phyloP scores from a whole-genome alignment of 345 rosid genomes.

The Salix arbutifolia region DNA sequence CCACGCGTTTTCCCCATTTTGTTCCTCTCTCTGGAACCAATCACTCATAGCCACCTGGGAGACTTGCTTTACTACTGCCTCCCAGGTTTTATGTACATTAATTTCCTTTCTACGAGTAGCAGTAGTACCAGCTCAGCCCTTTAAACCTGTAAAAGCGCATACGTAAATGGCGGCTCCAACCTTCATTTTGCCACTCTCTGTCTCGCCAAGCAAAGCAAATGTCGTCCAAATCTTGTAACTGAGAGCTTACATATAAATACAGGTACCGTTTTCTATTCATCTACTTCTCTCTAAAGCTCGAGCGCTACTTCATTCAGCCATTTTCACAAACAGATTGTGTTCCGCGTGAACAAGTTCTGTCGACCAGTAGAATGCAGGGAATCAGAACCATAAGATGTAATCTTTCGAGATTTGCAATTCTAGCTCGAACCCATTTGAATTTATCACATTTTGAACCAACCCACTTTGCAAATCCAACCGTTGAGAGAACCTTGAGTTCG shows the following conservation, averaged over 20 bases:
- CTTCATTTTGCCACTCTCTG: too few species aligned
- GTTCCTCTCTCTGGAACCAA: too few species aligned
- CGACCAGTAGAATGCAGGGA: constrained; percentile 23
- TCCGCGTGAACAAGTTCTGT: background rate
- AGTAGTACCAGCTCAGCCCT: too few species aligned
- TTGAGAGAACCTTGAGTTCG: constrained; percentile 7
- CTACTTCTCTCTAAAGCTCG: background rate
- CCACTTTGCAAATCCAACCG: constrained; percentile 6
- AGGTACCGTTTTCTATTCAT: background rate
- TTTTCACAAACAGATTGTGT: constrained; percentile 33
- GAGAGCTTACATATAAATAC: background rate
- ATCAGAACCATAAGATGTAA: constrained; percentile 24
- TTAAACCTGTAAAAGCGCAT: too few species aligned
- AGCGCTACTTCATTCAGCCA: constrained; percentile 16
- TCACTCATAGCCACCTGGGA: too few species aligned
- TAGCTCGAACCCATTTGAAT: constrained; percentile 10
- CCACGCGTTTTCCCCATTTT: too few species aligned
- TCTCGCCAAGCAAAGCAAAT: background rate
- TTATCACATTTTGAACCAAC: background rate
- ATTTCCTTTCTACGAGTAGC: too few species aligned
- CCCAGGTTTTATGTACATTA: too few species aligned
- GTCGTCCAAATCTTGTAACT: background rate
- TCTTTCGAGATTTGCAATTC: background rate
- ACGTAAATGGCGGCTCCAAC: too few species aligned
- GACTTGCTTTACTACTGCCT: too few species aligned